Conservation (phyloP, 2,329 filamentous ascomycete genomes). For the Diplodia mutila region DNA sequence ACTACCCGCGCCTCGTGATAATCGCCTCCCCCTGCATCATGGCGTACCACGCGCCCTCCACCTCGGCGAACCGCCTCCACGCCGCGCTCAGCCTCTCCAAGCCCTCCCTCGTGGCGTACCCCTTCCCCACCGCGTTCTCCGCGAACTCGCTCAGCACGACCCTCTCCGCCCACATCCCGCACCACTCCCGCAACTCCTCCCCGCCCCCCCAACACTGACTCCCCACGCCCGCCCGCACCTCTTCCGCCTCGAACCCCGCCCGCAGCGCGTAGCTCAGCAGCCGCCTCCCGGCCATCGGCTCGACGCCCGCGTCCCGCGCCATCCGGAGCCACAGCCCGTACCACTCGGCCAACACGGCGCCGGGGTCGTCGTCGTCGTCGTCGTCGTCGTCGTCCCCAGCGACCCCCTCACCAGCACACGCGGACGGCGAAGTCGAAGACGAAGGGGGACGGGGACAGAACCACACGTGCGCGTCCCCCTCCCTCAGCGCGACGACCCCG, state of each 20-base stretch:
- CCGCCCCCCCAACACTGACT: slow-evolving; percentile 20
- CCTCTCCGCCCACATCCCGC: slow-evolving; percentile 45
- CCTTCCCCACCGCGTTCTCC: slow-evolving; percentile 42
- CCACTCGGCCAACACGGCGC: slow-evolving; percentile 40
- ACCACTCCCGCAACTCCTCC: slow-evolving; percentile 46
- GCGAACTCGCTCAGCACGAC: slow-evolving; percentile 42
- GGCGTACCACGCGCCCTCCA: slow-evolving; percentile 48
- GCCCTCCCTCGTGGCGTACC: slow-evolving; percentile 43
- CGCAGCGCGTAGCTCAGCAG: slow-evolving; percentile 36
- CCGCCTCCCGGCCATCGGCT: slow-evolving; percentile 32
- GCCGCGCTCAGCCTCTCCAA: slow-evolving; percentile 45
- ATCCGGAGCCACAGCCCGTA: slow-evolving; percentile 40
- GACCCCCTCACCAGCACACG: no score
- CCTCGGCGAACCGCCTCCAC: slow-evolving; percentile 47
- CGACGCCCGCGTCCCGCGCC: slow-evolving; percentile 35
- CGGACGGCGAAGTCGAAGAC: no score
- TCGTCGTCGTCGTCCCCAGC: no score
- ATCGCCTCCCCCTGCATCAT: slow-evolving; percentile 50
- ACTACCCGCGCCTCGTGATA: slow-evolving; percentile 18
- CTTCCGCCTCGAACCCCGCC: slow-evolving; percentile 30
- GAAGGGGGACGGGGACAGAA: slow-evolving; percentile 34
- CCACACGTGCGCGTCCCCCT: slow-evolving; percentile 43
- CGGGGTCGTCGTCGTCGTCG: slow-evolving; percentile 26
- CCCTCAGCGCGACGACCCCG: slow-evolving; percentile 56
- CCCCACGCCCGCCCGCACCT: slow-evolving; percentile 29